A percentile compares a stretch with the other conserved stretches of the same genome.
phyloP scores from a whole-genome alignment of 164 flowering plant species.

The Nelumbo lutea region DNA sequence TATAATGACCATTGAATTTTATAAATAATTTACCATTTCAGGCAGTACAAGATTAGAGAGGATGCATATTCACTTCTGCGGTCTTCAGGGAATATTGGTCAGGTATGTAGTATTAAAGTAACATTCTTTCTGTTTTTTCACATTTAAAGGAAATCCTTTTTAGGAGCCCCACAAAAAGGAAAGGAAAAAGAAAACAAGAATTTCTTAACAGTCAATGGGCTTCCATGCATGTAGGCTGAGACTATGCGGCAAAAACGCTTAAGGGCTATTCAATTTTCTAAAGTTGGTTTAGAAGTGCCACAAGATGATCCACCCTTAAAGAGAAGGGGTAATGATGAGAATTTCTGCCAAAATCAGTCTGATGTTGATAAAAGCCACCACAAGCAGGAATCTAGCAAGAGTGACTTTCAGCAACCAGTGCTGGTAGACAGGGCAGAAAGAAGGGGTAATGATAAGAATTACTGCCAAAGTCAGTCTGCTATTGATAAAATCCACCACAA shows the following conservation, averaged over 20 bases:
- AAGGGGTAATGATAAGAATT: slow-evolving; percentile 11
- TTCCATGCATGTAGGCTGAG: slow-evolving; percentile 42
- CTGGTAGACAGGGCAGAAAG: slow-evolving; percentile 18
- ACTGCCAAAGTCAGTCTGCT: slow-evolving; percentile 24
- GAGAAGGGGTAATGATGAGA: slow-evolving; percentile 16
- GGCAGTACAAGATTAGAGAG: slow-evolving; percentile 70
- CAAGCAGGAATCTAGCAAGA: slow-evolving; percentile 7
- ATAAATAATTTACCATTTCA: slow-evolving; percentile 16
- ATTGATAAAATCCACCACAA: slow-evolving; percentile 7
- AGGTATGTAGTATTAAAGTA: slow-evolving; percentile 40
- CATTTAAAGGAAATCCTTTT: neutral
- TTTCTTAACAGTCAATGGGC: neutral
- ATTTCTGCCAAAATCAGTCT: slow-evolving; percentile 22
- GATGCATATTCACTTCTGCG: slow-evolving; percentile 48
- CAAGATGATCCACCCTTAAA: slow-evolving; percentile 30
- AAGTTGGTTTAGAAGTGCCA: slow-evolving; percentile 57
- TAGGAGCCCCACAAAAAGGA: neutral
- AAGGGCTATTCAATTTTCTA: slow-evolving; percentile 54
- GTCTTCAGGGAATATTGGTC: slow-evolving; percentile 63
- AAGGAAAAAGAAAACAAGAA: neutral
- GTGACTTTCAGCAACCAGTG: slow-evolving; percentile 8
- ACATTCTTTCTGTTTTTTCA: neutral
- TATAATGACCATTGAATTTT: neutral
- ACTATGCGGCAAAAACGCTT: slow-evolving; percentile 63
- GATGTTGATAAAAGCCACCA: slow-evolving; percentile 14